These are phyloP conservation scores for Candida frijolesensis DNA, from an alignment of 1,139 yeast species.

Conservation along the genomic window DNA sequence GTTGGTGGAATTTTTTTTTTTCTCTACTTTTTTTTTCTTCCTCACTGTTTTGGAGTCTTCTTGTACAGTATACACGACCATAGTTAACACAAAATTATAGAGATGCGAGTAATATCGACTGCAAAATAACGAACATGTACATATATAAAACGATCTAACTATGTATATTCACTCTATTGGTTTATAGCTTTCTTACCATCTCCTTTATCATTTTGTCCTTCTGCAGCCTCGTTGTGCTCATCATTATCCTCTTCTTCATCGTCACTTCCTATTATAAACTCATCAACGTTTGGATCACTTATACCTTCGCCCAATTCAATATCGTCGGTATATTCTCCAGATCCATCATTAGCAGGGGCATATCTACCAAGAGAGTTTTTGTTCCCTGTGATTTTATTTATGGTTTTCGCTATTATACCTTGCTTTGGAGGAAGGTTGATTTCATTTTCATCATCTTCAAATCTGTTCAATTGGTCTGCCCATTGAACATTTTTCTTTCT, in stretches of 20 bases:
- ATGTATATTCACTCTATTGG: not conserved
- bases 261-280: constrained; percentile 47
- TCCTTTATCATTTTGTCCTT: not conserved
- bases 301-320: constrained; percentile 41
- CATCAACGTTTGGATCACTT: constrained; percentile 20
- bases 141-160: not conserved
- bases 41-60: not conserved
- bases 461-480: constrained; percentile 52
- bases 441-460: constrained; percentile 34
- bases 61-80: not conserved
- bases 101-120: not conserved
- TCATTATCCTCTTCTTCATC: constrained; percentile 34
- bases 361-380: constrained; percentile 25
- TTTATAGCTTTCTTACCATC: not conserved
- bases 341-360: constrained; percentile 23
- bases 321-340: constrained; percentile 27
- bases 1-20: not conserved
- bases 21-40: not conserved
- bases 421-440: constrained; percentile 15
- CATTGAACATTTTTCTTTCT: constrained; percentile 60
- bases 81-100: not conserved
- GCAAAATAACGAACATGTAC: not conserved
- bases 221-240: not conserved
- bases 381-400: constrained; percentile 39
- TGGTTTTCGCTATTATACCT: constrained; percentile 43